Conservation (phyloP, 345 rosid genomes). For the Raphanus raphanistrum region DNA sequence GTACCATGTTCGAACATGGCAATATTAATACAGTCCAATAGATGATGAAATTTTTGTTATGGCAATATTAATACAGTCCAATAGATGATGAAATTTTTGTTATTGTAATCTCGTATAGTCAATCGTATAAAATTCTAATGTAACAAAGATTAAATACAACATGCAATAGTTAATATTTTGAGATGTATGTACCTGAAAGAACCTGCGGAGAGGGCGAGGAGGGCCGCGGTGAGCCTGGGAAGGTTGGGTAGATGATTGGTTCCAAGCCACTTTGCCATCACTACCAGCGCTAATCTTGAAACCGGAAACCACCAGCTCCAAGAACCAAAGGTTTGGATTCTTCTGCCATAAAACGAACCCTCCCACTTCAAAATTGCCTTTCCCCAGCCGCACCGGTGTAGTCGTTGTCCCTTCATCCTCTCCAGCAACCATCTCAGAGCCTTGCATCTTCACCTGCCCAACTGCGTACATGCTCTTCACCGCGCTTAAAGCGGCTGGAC, state of each 20-base stretch:
- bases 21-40: not conserved
- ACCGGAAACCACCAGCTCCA: conserved; percentile 83
- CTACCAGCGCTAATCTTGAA: conserved; percentile 90
- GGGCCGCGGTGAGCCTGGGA: conserved; percentile 78
- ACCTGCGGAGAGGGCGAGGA: conserved; percentile 82
- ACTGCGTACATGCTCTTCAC: conserved; percentile 80
- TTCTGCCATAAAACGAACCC: conserved; percentile 93
- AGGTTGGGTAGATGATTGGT: conserved; percentile 82
- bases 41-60: too few species aligned
- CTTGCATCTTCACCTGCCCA: conserved; percentile 85
- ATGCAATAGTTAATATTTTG: not conserved
- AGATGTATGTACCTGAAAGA: conserved; percentile 66
- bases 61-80: not conserved
- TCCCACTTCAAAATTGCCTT: conserved; percentile 66
- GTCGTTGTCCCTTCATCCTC: conserved; percentile 50
- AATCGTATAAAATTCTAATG: not conserved
- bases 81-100: too few species aligned
- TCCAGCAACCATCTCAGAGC: conserved; percentile 68
- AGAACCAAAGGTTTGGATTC: conserved; percentile 85
- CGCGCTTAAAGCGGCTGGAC: conserved; percentile 55
- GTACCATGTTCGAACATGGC: not conserved
- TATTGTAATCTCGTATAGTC: too few species aligned
- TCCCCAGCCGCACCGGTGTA: conserved; percentile 31
- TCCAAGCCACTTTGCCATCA: conserved; percentile 90
- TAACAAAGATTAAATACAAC: not conserved